Percentiles rank a stretch among this genome's conserved stretches.
These are phyloP conservation scores for Coniochaeta sp. DNA, from an alignment of 2,329 filamentous ascomycete genomes.

Conservation along the genomic window DNA sequence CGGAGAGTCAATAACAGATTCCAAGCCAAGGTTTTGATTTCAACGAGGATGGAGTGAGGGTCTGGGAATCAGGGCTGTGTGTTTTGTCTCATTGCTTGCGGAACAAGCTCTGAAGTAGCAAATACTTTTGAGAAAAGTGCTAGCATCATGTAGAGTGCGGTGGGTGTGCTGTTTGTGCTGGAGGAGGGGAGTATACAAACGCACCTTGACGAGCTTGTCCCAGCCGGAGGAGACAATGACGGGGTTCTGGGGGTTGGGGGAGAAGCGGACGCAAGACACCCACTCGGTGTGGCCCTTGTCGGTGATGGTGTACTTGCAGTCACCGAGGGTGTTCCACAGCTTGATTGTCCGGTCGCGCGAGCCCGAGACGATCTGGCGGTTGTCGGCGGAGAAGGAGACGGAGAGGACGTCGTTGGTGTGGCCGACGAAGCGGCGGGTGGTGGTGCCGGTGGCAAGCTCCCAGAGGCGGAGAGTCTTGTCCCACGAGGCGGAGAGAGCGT, in stretches of 20 bases:
- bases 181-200: constrained; percentile 28
- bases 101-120: constrained; percentile 99
- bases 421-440: constrained; percentile 96
- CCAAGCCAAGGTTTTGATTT: neutral
- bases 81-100: constrained; percentile 91
- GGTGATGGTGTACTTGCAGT: constrained; percentile 99
- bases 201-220: constrained; percentile 99
- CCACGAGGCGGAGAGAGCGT: constrained; percentile 98
- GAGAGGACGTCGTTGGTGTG: constrained; percentile 99
- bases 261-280: constrained; percentile 99
- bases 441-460: constrained; percentile 96
- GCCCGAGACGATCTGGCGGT: constrained; percentile 98
- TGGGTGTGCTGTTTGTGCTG: constrained; percentile 11
- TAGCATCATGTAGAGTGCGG: constrained; percentile 67
- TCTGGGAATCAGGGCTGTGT: constrained; percentile 70
- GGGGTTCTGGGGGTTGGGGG: constrained; percentile 99
- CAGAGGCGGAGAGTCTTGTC: constrained; percentile 99
- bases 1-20: neutral
- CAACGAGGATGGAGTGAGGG: constrained; percentile 1
- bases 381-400: constrained; percentile 99
- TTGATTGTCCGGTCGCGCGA: constrained; percentile 99
- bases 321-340: constrained; percentile 99
- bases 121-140: constrained; percentile 82
- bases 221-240: constrained; percentile 98
- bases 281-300: constrained; percentile 99